These are phyloP conservation scores for Aspergillus sp. DNA, from an alignment of 2,329 filamentous ascomycete species.

Conservation along the genomic window DNA sequence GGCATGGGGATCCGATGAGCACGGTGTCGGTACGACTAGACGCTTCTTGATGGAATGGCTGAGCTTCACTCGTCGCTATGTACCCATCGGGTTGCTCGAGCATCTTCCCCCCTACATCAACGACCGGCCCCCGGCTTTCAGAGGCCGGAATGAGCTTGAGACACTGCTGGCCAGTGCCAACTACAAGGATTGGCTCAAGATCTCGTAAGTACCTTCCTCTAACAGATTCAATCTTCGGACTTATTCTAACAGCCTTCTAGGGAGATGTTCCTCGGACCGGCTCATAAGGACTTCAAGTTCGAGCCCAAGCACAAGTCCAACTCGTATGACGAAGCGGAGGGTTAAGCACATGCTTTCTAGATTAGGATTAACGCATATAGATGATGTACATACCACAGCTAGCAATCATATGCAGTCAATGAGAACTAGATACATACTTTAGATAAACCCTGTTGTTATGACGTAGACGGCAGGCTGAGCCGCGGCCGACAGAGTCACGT, in stretches of 20 bases:
- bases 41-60: constrained; percentile 95
- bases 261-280: constrained; percentile 95
- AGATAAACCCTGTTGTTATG: not conserved
- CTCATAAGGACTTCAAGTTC: constrained; percentile 88
- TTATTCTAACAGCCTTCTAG: constrained; percentile 49
- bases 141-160: constrained; percentile 85
- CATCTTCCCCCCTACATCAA: constrained; percentile 84
- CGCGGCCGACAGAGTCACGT: constrained; percentile 17
- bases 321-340: constrained; percentile 75
- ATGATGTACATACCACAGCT: constrained; percentile 2
- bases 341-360: constrained; percentile 17
- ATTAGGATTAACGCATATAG: not conserved
- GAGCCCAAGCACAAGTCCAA: constrained; percentile 98
- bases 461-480: constrained; percentile 1
- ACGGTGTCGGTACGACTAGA: constrained; percentile 85
- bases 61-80: constrained; percentile 89
- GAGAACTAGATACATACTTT: not conserved
- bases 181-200: constrained; percentile 98
- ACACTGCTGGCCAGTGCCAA: constrained; percentile 88
- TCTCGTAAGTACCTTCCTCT: constrained; percentile 66
- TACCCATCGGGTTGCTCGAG: constrained; percentile 86
- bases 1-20: constrained; percentile 93
- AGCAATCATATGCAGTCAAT: not conserved
- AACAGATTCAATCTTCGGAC: constrained; percentile 10
- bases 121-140: constrained; percentile 82